These are phyloP conservation scores for Fusarium euwallaceae DNA, from an alignment of 2,329 filamentous ascomycete species.

Conservation along the genomic window DNA sequence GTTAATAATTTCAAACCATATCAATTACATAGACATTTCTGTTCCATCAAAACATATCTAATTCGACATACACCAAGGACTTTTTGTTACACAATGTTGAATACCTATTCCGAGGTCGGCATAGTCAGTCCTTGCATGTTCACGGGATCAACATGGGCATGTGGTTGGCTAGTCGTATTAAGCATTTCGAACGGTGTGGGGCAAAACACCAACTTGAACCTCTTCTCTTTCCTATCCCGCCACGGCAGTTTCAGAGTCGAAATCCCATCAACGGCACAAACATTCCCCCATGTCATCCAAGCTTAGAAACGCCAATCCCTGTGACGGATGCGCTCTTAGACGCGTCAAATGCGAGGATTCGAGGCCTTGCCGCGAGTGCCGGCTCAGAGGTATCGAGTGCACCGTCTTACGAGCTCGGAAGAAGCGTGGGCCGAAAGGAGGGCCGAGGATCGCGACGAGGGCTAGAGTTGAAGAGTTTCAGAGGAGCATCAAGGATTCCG, in stretches of 20 bases:
- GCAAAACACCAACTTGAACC: slow-evolving; percentile 25
- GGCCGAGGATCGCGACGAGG: slow-evolving; percentile 28
- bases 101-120: not conserved
- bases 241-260: not conserved
- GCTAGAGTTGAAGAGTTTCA: slow-evolving; percentile 34
- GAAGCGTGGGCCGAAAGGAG: slow-evolving; percentile 37
- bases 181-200: slow-evolving; percentile 22
- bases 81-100: not conserved
- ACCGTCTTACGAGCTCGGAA: slow-evolving; percentile 24
- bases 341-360: slow-evolving; percentile 37
- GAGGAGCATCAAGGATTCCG: slow-evolving; percentile 21
- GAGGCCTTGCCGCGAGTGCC: slow-evolving; percentile 34
- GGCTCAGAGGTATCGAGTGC: slow-evolving; percentile 32
- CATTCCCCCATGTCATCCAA: slow-evolving; percentile 20
- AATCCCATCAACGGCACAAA: not conserved
- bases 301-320: slow-evolving; percentile 34
- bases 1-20: not conserved
- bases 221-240: slow-evolving; percentile 12
- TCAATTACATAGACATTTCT: not conserved
- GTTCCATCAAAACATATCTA: not conserved
- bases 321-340: slow-evolving; percentile 32
- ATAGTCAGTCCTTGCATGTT: not conserved
- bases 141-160: not conserved
- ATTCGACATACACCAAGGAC: not conserved
- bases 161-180: not conserved